phyloP scores from a whole-genome alignment of 1,284 basidiomycete genomes.

The Trichosporon asahii region DNA sequence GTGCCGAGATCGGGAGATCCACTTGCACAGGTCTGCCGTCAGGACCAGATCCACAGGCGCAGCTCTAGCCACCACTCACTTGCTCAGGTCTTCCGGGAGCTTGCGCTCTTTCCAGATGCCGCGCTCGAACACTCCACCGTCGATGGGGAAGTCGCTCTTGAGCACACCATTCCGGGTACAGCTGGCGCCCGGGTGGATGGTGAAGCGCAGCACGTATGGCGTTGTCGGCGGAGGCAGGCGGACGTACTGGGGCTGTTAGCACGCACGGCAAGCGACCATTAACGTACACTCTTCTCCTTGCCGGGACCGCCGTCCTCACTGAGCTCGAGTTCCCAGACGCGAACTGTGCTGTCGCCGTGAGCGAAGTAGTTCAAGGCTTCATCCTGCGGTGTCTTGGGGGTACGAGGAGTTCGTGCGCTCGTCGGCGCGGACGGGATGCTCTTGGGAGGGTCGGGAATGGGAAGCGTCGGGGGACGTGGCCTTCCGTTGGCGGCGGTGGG shows the following conservation, averaged over 20 bases:
- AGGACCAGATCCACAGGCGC: background rate
- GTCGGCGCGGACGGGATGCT: background rate
- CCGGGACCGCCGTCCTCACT: slow-evolving; percentile 85
- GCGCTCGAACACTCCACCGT: slow-evolving; percentile 78
- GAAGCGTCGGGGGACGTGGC: slow-evolving; percentile 17
- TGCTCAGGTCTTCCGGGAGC: slow-evolving; percentile 47
- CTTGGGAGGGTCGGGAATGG: slow-evolving; percentile 8
- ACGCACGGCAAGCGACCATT: background rate
- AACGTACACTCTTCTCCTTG: slow-evolving; percentile 72
- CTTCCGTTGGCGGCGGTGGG: slow-evolving; percentile 6
- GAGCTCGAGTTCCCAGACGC: slow-evolving; percentile 77
- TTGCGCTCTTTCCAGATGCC: slow-evolving; percentile 69
- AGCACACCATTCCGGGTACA: slow-evolving; percentile 83
- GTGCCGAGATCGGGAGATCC: slow-evolving; percentile 88
- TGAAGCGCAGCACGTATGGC: slow-evolving; percentile 85
- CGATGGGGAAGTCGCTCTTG: slow-evolving; percentile 89
- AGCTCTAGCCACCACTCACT: slow-evolving; percentile 54
- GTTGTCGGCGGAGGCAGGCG: slow-evolving; percentile 84
- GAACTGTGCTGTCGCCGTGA: slow-evolving; percentile 60
- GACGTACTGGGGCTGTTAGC: slow-evolving; percentile 65
- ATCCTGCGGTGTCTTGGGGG: slow-evolving; percentile 84
- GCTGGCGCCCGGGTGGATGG: slow-evolving; percentile 81
- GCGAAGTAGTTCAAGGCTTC: slow-evolving; percentile 83
- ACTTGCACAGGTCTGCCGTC: slow-evolving; percentile 73
- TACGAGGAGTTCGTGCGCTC: slow-evolving; percentile 23